These are phyloP conservation scores for Aurinia saxatilis DNA, from an alignment of 345 rosid species.

Conservation along the genomic window DNA sequence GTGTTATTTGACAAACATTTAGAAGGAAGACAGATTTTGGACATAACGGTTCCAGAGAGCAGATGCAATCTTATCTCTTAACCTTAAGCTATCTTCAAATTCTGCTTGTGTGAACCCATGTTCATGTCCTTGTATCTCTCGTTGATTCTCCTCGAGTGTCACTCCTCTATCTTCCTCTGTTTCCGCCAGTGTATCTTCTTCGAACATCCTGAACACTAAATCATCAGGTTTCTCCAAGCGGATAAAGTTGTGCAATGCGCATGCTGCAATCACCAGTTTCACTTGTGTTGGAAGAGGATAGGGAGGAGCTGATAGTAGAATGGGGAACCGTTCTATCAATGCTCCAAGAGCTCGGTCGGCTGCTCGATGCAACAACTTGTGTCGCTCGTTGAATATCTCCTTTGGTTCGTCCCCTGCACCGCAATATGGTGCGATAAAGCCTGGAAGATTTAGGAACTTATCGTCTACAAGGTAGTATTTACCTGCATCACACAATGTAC, in stretches of 20 bases:
- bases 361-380: constrained; percentile 42
- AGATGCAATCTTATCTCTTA: constrained; percentile 65
- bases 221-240: constrained; percentile 76
- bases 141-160: neutral
- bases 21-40: constrained; percentile 32
- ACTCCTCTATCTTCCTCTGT: neutral
- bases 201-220: constrained; percentile 49
- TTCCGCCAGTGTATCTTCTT: constrained; percentile 22
- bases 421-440: constrained; percentile 65
- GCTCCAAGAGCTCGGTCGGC: constrained; percentile 53
- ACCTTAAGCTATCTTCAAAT: constrained; percentile 42
- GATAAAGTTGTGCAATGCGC: constrained; percentile 75
- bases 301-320: constrained; percentile 76
- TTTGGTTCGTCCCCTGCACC: constrained; percentile 46
- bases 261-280: constrained; percentile 76
- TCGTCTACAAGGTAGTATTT: constrained; percentile 73
- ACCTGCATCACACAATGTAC: constrained; percentile 34
- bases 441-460: constrained; percentile 60
- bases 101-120: constrained; percentile 16
- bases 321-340: constrained; percentile 77
- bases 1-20: neutral
- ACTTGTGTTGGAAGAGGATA: constrained; percentile 85
- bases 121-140: neutral
- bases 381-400: constrained; percentile 76
- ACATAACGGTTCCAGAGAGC: constrained; percentile 61